Base-by-base conservation (phyloP, 192 early-diverging fungal genomes). In the Geranomyces variabilis region DNA sequence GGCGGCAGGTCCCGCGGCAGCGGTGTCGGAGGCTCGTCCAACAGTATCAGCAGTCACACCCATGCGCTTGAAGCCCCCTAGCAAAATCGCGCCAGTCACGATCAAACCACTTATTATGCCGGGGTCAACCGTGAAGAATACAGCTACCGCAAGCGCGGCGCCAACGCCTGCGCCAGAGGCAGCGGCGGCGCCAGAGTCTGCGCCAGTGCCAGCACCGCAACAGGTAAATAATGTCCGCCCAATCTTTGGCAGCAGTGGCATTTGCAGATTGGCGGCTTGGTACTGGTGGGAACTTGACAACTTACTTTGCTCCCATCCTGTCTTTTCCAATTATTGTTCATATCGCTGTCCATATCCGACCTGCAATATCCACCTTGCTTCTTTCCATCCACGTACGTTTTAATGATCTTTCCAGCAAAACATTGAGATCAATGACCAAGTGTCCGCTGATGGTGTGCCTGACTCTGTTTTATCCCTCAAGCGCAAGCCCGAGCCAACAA, bases 401-500 rank as follows among this genome's bases (percentile, higher is more conserved):
- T 66, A 13, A 44, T 22, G 64, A 41, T 7, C 36, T 41, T 10
- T 41, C n/a, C n/a, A n/a, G n/a, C n/a, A n/a, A n/a, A n/a, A n/a
- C n/a, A n/a, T n/a, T n/a, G n/a, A n/a, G n/a, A n/a, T n/a, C n/a
- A n/a, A n/a, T n/a, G n/a, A n/a, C n/a, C n/a, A 63, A 53, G 74
- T 75, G 28, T 67, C 69, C 49, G 70, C 58, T 12, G 24, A 41
- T 41, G 36, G 5, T 10, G 36, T 10, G 36, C 10, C 51, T 9
- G 5, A 6, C 19, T 64, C 67, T 14, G n/a, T n/a, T n/a, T n/a
- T n/a, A n/a, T 63, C 67, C n/a, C 62, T 70, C 17, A 75, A 75
- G 61, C 74, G 74, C 45, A 75, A 75, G 58, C 63, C 72, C 9
- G 73, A 69, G 69, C 22, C 66, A 13, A 8, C 26, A 10, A 30